Conservation (phyloP, 495 filamentous ascomycete genomes). For the Trichoderma erinaceum region DNA sequence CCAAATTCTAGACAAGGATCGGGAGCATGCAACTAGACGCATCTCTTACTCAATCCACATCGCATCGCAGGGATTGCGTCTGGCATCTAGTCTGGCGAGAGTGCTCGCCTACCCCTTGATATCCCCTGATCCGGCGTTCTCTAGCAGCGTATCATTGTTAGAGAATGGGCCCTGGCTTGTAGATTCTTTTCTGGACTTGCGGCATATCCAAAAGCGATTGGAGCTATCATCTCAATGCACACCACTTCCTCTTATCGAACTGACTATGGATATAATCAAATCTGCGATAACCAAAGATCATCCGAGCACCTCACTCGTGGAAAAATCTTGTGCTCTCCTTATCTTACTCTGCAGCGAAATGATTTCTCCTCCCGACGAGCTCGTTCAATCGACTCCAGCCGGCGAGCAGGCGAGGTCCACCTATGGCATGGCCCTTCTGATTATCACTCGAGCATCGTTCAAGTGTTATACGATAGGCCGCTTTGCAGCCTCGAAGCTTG, state of each 20-base stretch:
- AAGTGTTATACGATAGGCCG: conserved; percentile 1
- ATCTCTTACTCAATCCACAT: neutral
- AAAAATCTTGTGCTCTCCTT: conserved; percentile 5
- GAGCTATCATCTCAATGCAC: neutral
- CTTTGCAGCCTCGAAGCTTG: conserved; percentile 14
- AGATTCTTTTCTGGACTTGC: conserved; percentile 20
- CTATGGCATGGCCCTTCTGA: conserved; percentile 11
- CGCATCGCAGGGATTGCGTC: neutral
- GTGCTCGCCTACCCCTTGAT: conserved; percentile 9
- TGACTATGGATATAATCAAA: conserved; percentile 9
- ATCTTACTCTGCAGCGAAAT: conserved; percentile 16
- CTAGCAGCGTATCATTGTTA: neutral
- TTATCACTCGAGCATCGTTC: neutral
- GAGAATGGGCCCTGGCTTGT: conserved; percentile 24
- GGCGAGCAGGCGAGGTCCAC: conserved; percentile 8
- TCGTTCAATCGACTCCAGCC: neutral
- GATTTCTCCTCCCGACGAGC: conserved; percentile 1
- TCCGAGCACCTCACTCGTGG: neutral
- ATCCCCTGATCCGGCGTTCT: conserved; percentile 12
- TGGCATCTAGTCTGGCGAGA: conserved; percentile 1
- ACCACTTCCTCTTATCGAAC: neutral
- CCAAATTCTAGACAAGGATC: conserved; percentile 9
- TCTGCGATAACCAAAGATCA: neutral
- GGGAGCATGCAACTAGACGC: neutral
- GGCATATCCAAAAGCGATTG: conserved; percentile 21